These are phyloP conservation scores for Carex parvula DNA, from an alignment of 176 grass and related monocot species.

Conservation along the genomic window DNA sequence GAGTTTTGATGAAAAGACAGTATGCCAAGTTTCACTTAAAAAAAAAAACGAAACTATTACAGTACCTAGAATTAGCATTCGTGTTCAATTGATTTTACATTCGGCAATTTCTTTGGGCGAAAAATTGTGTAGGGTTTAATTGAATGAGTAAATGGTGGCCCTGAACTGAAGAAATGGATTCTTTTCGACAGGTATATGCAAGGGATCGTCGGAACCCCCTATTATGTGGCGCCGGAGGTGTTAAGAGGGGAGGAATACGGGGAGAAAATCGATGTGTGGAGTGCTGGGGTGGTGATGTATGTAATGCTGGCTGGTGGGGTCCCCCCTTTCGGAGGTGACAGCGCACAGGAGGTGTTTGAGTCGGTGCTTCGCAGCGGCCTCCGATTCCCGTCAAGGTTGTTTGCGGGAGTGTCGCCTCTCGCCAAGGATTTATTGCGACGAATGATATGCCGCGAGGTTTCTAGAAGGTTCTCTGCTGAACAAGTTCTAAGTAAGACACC, in stretches of 20 bases:
- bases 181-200: slow-evolving; percentile 32
- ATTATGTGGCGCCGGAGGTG: slow-evolving; percentile 84
- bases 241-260: slow-evolving; percentile 60
- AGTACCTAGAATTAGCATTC: background rate
- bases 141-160: background rate
- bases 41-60: too few species aligned
- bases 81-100: background rate
- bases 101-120: background rate
- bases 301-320: slow-evolving; percentile 72
- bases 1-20: too few species aligned
- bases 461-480: slow-evolving; percentile 67
- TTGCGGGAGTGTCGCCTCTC: slow-evolving; percentile 45
- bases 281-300: slow-evolving; percentile 83
- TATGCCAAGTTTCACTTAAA: too few species aligned
- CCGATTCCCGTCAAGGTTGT: slow-evolving; percentile 50
- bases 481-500: slow-evolving; percentile 64
- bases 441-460: slow-evolving; percentile 68
- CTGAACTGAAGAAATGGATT: background rate
- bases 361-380: slow-evolving; percentile 47
- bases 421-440: slow-evolving; percentile 79
- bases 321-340: slow-evolving; percentile 66
- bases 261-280: slow-evolving; percentile 81
- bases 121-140: background rate
- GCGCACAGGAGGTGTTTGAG: slow-evolving; percentile 52
- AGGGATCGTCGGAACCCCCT: slow-evolving; percentile 69